Evolutionary conservation across 176 grass and related monocot genomes (phyloP).

Genomic region (Elymus sibiricus): DNA sequence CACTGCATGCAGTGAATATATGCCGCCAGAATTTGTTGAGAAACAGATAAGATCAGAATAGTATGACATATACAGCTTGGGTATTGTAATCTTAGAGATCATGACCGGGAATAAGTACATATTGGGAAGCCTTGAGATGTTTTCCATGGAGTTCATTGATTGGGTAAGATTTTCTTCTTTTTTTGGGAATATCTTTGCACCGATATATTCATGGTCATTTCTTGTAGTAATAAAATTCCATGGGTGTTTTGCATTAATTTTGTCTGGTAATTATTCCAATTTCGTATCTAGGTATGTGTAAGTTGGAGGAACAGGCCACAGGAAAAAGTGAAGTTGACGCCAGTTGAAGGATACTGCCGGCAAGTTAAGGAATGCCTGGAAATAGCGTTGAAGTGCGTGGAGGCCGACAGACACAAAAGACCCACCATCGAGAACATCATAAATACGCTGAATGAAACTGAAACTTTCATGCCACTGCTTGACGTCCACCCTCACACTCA

Average conservation of each 20-base stretch:
- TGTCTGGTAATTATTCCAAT: too few relatives aligned
- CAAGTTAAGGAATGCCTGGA: background rate
- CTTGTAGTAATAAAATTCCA: too few relatives aligned
- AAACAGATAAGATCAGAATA: too few relatives aligned
- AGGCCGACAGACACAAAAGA: fast-evolving
- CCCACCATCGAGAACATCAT: background rate
- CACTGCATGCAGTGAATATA: background rate
- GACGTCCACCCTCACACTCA: background rate
- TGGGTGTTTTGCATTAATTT: too few relatives aligned
- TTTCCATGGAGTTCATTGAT: background rate
- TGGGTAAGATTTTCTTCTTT: background rate
- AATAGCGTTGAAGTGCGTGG: background rate
- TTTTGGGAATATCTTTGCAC: background rate
- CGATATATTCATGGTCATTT: too few relatives aligned
- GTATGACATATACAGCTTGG: background rate
- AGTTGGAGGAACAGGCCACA: background rate
- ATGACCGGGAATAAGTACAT: background rate
- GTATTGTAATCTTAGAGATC: background rate
- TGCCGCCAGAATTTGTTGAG: background rate
- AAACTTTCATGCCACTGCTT: background rate
- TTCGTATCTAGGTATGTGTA: background rate
- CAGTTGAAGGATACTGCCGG: background rate
- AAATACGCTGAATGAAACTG: background rate
- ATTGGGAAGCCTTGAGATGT: too few relatives aligned
- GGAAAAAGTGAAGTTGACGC: background rate